Evolutionary conservation across 1,139 yeast species (phyloP).

Genomic region (Petasospora rhodanensis): DNA sequence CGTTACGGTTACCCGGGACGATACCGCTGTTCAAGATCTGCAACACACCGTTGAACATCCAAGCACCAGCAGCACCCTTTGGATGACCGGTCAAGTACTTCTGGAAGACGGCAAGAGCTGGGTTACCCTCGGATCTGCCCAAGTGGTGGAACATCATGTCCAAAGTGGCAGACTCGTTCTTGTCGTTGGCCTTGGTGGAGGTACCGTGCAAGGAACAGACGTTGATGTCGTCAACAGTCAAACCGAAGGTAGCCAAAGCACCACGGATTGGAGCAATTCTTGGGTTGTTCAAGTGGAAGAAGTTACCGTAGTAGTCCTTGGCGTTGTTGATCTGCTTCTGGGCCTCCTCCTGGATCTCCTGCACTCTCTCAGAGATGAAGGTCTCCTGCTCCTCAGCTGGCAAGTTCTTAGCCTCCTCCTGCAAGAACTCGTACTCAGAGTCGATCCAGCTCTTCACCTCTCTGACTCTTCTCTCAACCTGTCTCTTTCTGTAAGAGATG

Average conservation of each 20-base stretch:
- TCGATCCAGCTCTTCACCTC: conserved; percentile 87
- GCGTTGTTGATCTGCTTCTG: conserved; percentile 83
- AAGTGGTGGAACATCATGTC: conserved; percentile 90
- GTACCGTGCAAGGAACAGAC: conserved; percentile 99
- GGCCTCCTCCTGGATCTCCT: conserved; percentile 84
- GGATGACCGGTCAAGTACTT: conserved; percentile 99
- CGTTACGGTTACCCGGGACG: conserved; percentile 98
- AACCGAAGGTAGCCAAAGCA: conserved; percentile 87
- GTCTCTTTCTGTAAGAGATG: conserved; percentile 92
- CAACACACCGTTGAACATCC: conserved; percentile 99
- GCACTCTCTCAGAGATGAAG: conserved; percentile 78
- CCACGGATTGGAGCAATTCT: conserved; percentile 97
- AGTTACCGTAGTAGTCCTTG: conserved; percentile 92
- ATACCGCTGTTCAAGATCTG: conserved; percentile 90
- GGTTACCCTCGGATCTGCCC: conserved; percentile 97
- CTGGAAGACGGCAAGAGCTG: conserved; percentile 97
- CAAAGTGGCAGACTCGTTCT: conserved; percentile 92
- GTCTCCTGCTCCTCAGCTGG: conserved; percentile 41
- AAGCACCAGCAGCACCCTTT: conserved; percentile 99
- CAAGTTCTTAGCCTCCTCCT: conserved; percentile 63
- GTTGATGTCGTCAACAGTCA: conserved; percentile 90
- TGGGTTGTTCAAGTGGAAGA: conserved; percentile 85
- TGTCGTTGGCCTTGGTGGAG: conserved; percentile 95
- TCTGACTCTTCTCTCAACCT: conserved; percentile 69
- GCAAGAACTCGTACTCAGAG: conserved; percentile 66